Evolutionary conservation across 2,329 filamentous ascomycete species (phyloP), one percentile per base, ranked within the genome.

Genomic region (Fusarium falciforme): DNA sequence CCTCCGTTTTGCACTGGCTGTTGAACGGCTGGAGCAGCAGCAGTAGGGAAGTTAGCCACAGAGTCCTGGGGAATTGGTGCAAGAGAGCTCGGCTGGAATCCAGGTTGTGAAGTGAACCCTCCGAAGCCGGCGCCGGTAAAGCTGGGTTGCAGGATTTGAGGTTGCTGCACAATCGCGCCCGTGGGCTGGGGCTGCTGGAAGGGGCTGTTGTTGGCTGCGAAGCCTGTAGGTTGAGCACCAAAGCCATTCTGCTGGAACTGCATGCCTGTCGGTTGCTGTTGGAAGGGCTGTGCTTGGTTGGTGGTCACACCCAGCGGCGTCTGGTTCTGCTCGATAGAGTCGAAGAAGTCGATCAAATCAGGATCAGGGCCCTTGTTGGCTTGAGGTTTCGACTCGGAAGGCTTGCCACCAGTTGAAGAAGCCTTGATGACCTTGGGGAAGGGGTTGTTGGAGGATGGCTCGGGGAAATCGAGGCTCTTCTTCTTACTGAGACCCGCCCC

Each of bases 341-440:
- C 96, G 82, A 98, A 98, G 83, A 97, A 98, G 85, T 96, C 96
- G 80, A 97, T 98, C 70, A 97, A 87, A 85, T 97, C 93, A 31
- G 92, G 91, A 76, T 89, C 91, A 31, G 92, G 91, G 2, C 89
- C 91, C 82, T 93, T 94, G 38, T 84, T 82, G 4, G 84, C 82
- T 73, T 84, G 85, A 9, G 87, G 83, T 75, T 88, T 88, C 40
- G 86, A 77, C n/a, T 78, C 66, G 73, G 69, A 22, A 80, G 74
- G 29, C 80, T 78, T 76, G 63, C 78, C 77, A 49, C 82, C 76
- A 40, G 79, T 79, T 80, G 80, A 65, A 73, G 83, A 80, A 29
- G 78, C 73, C 3, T 40, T 60, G 6, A 66, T 38, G 16, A 25
- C 29, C 22, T 66, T 72, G 2, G 84, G 81, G 73, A 88, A 88